Conservation (phyloP, 2,329 filamentous ascomycete genomes). For the Mycosphaerella sp. region DNA sequence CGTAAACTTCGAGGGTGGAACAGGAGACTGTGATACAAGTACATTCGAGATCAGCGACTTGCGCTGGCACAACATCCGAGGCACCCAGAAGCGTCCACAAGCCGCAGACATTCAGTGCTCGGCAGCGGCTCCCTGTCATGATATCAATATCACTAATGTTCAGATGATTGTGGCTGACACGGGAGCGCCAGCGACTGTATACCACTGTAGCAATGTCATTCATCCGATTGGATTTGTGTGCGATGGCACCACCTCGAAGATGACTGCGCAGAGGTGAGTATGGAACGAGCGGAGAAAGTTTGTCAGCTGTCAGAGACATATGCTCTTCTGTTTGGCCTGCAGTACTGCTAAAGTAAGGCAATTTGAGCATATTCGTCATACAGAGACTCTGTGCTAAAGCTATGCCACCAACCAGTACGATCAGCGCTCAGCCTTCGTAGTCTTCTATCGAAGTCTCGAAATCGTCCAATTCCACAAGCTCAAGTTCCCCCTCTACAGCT, state of each 20-base stretch:
- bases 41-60: slow-evolving; percentile 39
- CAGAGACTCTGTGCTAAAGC: background rate
- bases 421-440: background rate
- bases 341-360: no score
- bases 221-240: slow-evolving; percentile 14
- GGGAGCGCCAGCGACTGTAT: slow-evolving; percentile 2
- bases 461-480: slow-evolving; percentile 15
- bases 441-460: slow-evolving; percentile 19
- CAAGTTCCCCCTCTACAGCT: background rate
- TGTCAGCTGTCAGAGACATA: background rate
- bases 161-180: slow-evolving; percentile 6
- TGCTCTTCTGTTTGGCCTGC: background rate
- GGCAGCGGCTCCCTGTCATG: slow-evolving; percentile 24
- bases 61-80: slow-evolving; percentile 27
- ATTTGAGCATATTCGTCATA: background rate
- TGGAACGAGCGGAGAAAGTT: background rate
- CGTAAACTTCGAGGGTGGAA: slow-evolving; percentile 24
- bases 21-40: slow-evolving; percentile 27
- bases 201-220: slow-evolving; percentile 16
- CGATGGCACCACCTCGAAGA: slow-evolving; percentile 3
- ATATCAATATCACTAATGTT: slow-evolving; percentile 19
- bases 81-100: slow-evolving; percentile 23
- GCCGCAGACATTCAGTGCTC: slow-evolving; percentile 30
- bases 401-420: background rate
- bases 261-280: background rate